Base-by-base conservation (phyloP, 2,329 filamentous ascomycete species). In the Penicillium nordicum region DNA sequence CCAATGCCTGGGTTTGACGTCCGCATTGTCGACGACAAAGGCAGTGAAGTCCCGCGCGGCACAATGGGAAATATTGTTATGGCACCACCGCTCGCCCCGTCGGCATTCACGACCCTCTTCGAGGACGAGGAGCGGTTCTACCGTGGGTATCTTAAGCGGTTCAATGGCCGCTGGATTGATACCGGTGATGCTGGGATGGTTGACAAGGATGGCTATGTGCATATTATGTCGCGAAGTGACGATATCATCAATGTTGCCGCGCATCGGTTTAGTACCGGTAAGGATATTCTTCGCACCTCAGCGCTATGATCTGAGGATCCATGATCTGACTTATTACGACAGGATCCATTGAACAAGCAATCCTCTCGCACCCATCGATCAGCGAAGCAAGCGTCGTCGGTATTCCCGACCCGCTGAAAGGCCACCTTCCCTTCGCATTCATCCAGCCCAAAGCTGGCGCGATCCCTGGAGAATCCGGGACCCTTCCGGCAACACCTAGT, bases 241-340 rank as follows among this genome's bases (percentile, higher is more conserved):
- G 92, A 97, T 72, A 88, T 97, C 57, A 92, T 97, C 69, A 97
- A 97, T 69, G 92, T 96, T n/a, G 92, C 92, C 40, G 92, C 92
- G 5, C 92, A 97, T 76, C 84, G 92, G 14, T 87, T 97, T 59
- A 93, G 89, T 61, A 96, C 92, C 11, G 90, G 89, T 89, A 79
- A 66, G 80, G 72, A 32, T 34, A 16, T 34, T 16, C 29, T 21
- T 21, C 10, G 4, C 36, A 38, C 45, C n/a, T 21, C n/a, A 21
- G 37, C 8, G 21, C 14, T 2, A 36, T 16, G 4, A 18, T 25
- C 6, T 3, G 7, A 9, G 23, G 11, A 50, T 21, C 8, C 9
- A 9, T 5, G 9, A 21, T n/a, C 50, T 27, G 3, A 48, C 30
- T 34, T n/a, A 52, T 37, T 4, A n/a, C 41, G 34, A 55, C 62